A percentile compares a stretch with the other conserved stretches of the same genome.
These are phyloP conservation scores for Ophiognomonia clavigignenti-juglandacearum DNA, from an alignment of 2,329 filamentous ascomycete species.

Conservation along the genomic window DNA sequence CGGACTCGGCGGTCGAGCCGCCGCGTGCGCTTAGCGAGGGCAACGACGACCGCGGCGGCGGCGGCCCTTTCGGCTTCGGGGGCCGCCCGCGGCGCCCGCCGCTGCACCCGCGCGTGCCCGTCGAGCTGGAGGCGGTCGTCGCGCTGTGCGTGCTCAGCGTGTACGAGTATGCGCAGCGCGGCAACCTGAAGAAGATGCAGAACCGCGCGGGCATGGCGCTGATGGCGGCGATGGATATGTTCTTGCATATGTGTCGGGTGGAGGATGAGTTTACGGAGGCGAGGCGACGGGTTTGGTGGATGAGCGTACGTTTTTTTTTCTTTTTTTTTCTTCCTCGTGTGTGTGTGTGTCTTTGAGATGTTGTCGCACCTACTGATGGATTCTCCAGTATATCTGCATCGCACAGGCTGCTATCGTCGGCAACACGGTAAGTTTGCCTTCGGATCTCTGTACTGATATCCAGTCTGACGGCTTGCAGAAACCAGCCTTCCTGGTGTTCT, in stretches of 20 bases:
- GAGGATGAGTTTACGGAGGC: constrained; percentile 39
- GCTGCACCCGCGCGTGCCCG: constrained; percentile 39
- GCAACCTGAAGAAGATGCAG: constrained; percentile 48
- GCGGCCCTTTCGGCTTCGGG: no score
- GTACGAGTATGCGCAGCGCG: constrained; percentile 49
- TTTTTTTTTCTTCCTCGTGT: no score
- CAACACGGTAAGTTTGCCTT: constrained; percentile 33
- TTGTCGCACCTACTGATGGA: not conserved
- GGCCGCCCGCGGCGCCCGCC: no score
- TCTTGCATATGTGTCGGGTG: constrained; percentile 34
- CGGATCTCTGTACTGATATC: not conserved
- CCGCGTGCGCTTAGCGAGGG: constrained; percentile 37
- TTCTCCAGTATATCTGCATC: constrained; percentile 38
- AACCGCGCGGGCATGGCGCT: constrained; percentile 43
- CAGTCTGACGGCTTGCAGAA: constrained; percentile 24
- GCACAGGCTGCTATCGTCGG: constrained; percentile 48
- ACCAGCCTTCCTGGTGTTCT: constrained; percentile 37
- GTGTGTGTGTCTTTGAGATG: no score
- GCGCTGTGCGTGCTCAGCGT: constrained; percentile 43
- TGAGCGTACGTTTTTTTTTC: constrained; percentile 33
- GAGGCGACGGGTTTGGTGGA: constrained; percentile 46
- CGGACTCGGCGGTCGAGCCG: constrained; percentile 39
- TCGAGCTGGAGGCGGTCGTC: constrained; percentile 42
- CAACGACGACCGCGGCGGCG: constrained; percentile 24
- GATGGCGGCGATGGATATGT: constrained; percentile 39